phyloP scores from a whole-genome alignment of 495 filamentous ascomycete species.

The Penicillium diatomitis region DNA sequence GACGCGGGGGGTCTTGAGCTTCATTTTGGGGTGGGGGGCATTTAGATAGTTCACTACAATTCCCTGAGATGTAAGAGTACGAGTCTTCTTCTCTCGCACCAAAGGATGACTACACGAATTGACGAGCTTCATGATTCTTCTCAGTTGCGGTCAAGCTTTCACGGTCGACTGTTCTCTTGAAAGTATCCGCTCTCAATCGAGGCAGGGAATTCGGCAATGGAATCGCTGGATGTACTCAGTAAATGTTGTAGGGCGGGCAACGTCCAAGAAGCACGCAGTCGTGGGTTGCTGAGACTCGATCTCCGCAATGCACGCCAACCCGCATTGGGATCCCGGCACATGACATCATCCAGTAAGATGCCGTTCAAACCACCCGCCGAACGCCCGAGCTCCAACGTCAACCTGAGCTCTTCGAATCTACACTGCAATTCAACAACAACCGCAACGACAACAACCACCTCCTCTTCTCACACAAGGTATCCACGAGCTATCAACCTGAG shows the following conservation, averaged over 20 bases:
- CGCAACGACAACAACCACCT: neutral
- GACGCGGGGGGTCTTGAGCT: neutral
- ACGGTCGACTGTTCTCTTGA: no score
- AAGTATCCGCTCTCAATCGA: no score
- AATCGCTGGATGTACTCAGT: no score
- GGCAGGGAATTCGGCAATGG: no score
- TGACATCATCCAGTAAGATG: slow-evolving; percentile 18
- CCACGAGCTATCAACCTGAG: neutral
- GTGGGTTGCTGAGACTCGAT: neutral
- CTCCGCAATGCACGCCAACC: slow-evolving; percentile 1
- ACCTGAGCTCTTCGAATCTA: neutral
- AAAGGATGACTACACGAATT: no score
- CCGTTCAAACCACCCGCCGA: neutral
- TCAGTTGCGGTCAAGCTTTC: no score
- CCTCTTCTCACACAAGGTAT: neutral
- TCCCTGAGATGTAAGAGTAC: no score
- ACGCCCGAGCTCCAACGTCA: neutral
- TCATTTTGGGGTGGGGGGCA: neutral
- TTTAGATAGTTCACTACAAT: neutral
- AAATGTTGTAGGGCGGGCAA: no score
- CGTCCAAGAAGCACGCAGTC: neutral
- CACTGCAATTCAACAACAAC: neutral
- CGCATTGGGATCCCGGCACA: slow-evolving; percentile 14
- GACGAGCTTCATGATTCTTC: no score
- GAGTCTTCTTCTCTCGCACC: no score